Evolutionary conservation across 177 flowering plant genomes (phyloP).

Genomic region (Vitis hybrid): DNA sequence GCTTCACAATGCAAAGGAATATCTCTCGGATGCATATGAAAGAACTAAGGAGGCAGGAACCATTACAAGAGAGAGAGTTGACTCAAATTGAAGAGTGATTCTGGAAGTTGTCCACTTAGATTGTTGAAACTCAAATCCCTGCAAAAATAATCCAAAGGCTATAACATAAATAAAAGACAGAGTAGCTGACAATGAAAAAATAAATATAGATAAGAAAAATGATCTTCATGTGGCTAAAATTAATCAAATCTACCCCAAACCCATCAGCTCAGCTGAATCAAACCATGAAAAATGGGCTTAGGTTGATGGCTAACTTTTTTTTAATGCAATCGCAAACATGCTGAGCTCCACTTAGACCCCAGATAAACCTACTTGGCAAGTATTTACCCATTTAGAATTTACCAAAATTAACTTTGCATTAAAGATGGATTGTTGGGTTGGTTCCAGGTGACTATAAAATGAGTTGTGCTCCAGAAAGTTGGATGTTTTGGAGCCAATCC

Average conservation of each 20-base stretch:
- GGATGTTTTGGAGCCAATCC: not conserved
- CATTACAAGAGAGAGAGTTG: conserved; percentile 60
- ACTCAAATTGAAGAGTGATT: conserved; percentile 52
- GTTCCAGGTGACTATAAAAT: not conserved
- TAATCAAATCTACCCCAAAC: not conserved
- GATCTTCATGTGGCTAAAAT: not conserved
- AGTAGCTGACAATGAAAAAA: not conserved
- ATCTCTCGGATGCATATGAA: not conserved
- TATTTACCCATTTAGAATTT: not conserved
- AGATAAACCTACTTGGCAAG: not conserved
- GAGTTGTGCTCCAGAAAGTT: not conserved
- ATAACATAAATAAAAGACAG: not conserved
- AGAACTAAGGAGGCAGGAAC: not conserved
- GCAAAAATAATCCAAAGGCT: conserved; percentile 2
- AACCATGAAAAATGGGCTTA: not conserved
- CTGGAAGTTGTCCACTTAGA: conserved; percentile 60
- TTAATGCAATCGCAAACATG: not conserved
- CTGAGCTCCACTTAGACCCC: not conserved
- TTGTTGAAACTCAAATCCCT: conserved; percentile 96
- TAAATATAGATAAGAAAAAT: not conserved
- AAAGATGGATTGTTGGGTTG: not conserved
- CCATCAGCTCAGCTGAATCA: not conserved
- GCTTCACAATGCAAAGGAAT: not conserved
- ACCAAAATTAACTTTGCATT: too few species aligned
- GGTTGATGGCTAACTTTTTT: not conserved